Evolutionary conservation across 176 grass and related monocot species (phyloP).

Genomic region (Ampelocalamus luodianensis): DNA sequence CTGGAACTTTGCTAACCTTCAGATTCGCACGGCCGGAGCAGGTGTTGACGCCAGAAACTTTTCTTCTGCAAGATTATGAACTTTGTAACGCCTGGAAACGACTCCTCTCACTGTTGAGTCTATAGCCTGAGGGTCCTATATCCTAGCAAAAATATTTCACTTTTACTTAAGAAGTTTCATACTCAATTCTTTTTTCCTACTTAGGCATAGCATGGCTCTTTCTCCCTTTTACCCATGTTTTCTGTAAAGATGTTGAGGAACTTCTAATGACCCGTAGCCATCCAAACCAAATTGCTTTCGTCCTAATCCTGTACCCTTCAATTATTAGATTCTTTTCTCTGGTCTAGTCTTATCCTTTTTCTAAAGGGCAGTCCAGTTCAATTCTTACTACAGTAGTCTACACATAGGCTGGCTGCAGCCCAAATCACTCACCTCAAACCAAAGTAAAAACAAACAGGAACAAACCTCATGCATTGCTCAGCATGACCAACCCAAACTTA

Average conservation of each 20-base stretch:
- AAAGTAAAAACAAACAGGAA: not conserved
- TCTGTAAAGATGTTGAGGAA: not conserved
- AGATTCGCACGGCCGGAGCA: not conserved
- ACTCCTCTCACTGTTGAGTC: not conserved
- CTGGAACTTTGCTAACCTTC: not conserved
- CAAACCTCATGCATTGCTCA: constrained; percentile 31
- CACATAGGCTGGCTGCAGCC: not conserved
- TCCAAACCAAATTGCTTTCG: constrained; percentile 29
- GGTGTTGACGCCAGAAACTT: constrained; percentile 1
- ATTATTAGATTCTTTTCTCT: not conserved
- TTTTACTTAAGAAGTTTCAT: not conserved
- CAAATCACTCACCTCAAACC: constrained; percentile 2
- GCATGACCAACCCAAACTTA: constrained; percentile 25
- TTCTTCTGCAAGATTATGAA: not conserved
- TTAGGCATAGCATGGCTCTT: not conserved
- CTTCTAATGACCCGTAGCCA: constrained; percentile 1
- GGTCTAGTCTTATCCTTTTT: not conserved
- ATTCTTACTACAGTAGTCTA: not conserved
- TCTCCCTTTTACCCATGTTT: not conserved
- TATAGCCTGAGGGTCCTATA: not conserved
- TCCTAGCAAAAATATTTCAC: not conserved
- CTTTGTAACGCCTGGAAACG: not conserved
- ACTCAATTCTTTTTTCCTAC: not conserved
- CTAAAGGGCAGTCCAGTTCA: not conserved
- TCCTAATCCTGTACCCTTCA: not conserved